Base-by-base conservation (phyloP, 2,329 filamentous ascomycete genomes). In the Epichloe sylvatica region DNA sequence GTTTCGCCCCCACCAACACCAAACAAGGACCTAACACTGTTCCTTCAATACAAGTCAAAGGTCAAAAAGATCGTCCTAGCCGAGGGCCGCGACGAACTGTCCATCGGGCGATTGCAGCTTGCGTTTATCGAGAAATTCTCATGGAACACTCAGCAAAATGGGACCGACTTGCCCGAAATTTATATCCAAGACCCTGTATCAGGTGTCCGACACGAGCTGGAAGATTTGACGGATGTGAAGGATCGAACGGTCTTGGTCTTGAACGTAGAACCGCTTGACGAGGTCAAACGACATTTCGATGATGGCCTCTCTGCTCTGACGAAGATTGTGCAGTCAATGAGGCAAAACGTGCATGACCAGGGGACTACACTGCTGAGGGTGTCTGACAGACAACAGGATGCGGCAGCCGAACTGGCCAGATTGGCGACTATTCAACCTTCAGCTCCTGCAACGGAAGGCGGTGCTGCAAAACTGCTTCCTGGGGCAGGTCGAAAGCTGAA, bases 91-190 rank as follows among this genome's bases (percentile, higher is more conserved):
- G 81, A 83, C 34, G 88, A 91, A 54, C 74, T 98, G 11, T 91
- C 87, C 3, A 83, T 96, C 52, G 89, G 89, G 1, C 80, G 90
- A 23, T 68, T 98, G 51, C 91, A 98, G 64, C 76, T 98, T 30
- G 91, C 92, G 1, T 98, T 98, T 59, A 98, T 98, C 58, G 92
- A 98, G 58, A 98, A 96, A 64, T 98, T 98, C 62, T 92, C 91
- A 0, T 98, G 94, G 90, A 97, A 95, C 59, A 96, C 91, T 1
- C 90, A 97, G 58, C 84, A 88, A 53, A 94, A 96, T 59, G 92
- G 92, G 7, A 80, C 81, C 13, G 92, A 98, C 62, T 70, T 98
- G 43, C 92, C 92, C 0, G 92, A 98, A 59, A 97, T 98, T 15
- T 96, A 98, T 64, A 92, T 98, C 15, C 92, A 98, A 64, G 92